Conservation (phyloP, 768 basidiomycete genomes). For the Naganishia vishniacii region DNA sequence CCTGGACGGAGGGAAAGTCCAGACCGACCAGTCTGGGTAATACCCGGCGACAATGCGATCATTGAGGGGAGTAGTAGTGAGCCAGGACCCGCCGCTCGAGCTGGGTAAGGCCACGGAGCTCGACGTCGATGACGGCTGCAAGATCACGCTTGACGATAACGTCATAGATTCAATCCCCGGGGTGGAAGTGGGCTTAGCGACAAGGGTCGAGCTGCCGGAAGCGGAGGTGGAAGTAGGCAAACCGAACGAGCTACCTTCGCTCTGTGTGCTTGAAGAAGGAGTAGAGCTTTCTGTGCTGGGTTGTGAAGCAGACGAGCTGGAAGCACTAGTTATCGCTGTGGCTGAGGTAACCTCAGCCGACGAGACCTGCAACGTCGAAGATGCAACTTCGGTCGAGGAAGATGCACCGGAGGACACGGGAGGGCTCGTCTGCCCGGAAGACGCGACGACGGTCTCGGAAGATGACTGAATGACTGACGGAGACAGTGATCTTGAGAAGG, state of each 20-base stretch:
- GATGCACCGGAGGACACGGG: too few species aligned
- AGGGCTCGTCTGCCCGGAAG: too few species aligned
- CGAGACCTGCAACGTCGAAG: not conserved
- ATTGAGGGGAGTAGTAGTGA: slow-evolving; percentile 26
- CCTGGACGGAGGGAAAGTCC: slow-evolving; percentile 59
- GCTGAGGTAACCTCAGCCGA: not conserved
- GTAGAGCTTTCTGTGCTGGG: not conserved
- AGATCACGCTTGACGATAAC: not conserved
- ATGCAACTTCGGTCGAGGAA: not conserved
- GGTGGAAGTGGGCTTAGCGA: not conserved
- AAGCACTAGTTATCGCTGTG: not conserved
- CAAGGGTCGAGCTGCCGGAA: not conserved
- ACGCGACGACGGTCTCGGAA: too few species aligned
- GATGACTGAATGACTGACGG: too few species aligned
- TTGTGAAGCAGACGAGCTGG: not conserved
- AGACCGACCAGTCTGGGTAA: slow-evolving; percentile 47
- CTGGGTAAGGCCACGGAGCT: not conserved
- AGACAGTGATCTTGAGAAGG: too few species aligned
- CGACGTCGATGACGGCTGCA: not conserved
- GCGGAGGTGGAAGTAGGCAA: not conserved
- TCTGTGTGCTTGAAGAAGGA: not conserved
- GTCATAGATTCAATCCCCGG: not conserved
- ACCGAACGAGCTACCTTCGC: not conserved
- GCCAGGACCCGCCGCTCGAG: not conserved
- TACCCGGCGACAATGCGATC: slow-evolving; percentile 38